Evolutionary conservation across 176 grass and related monocot genomes (phyloP).

Genomic region (Lolium rigidum): DNA sequence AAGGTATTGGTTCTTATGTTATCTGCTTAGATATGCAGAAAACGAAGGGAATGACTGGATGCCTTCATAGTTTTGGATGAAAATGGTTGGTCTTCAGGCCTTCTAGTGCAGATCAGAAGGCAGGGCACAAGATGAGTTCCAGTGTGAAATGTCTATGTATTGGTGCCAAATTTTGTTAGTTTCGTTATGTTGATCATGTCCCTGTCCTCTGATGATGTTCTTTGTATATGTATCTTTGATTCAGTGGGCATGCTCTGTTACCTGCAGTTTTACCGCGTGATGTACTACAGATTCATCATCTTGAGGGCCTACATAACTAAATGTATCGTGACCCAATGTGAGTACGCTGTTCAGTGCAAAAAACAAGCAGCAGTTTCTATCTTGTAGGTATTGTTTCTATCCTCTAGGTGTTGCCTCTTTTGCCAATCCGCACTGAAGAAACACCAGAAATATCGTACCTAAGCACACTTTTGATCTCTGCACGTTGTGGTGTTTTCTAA

Average conservation of each 20-base stretch:
- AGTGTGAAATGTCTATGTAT: slow-evolving; percentile 38
- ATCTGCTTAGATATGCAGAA: slow-evolving; percentile 41
- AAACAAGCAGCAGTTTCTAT: slow-evolving; percentile 19
- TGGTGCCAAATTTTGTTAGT: slow-evolving; percentile 42
- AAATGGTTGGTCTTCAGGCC: slow-evolving; percentile 18
- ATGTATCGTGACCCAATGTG: not conserved
- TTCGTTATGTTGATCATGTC: not conserved
- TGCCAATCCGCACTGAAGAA: not conserved
- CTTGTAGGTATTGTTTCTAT: not conserved
- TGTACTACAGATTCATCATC: not conserved
- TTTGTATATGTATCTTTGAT: not conserved
- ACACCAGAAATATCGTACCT: not conserved
- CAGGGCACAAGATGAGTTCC: slow-evolving; percentile 10
- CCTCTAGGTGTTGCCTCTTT: not conserved
- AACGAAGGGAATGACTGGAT: slow-evolving; percentile 34
- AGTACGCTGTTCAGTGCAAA: slow-evolving; percentile 16
- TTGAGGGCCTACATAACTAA: not conserved
- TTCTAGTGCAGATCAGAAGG: slow-evolving; percentile 40
- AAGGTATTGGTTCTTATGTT: slow-evolving; percentile 35
- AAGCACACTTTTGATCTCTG: not conserved
- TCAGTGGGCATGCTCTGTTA: not conserved
- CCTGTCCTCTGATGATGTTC: not conserved
- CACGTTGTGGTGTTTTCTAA: not conserved
- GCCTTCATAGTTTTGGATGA: slow-evolving; percentile 43
- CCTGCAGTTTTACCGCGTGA: too few relatives aligned